phyloP scores from a whole-genome alignment of 345 rosid species.

The Camelina hispida region DNA sequence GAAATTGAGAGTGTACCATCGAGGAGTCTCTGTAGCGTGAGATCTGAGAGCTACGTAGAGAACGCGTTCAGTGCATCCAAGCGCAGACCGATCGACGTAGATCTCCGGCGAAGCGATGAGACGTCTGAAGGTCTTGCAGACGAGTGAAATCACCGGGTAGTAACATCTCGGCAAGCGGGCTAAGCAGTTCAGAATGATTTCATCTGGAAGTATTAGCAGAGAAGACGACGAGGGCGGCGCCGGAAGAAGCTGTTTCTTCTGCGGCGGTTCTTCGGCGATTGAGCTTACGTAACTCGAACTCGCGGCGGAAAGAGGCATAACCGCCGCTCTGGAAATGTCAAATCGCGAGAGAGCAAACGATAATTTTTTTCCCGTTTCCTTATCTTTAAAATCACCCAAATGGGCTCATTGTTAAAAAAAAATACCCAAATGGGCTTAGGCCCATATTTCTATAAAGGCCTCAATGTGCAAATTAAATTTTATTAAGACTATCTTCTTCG shows the following conservation, averaged over 20 bases:
- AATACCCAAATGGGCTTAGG: conserved; percentile 14
- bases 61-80: neutral
- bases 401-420: too few relatives aligned
- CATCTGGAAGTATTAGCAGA: neutral
- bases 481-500: neutral
- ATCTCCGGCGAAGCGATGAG: conserved; percentile 35
- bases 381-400: neutral
- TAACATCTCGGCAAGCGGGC: conserved; percentile 35
- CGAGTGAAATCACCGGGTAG: conserved; percentile 33
- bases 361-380: neutral
- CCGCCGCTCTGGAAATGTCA: neutral
- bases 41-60: conserved; percentile 26
- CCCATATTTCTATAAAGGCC: neutral
- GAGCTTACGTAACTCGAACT: neutral
- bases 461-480: neutral
- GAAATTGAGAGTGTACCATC: conserved; percentile 33
- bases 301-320: conserved; percentile 9
- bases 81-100: conserved; percentile 8
- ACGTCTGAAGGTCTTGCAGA: conserved; percentile 18
- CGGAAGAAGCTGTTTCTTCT: neutral
- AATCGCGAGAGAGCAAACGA: neutral
- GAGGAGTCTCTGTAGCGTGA: conserved; percentile 15
- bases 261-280: conserved; percentile 15
- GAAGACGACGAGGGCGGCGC: neutral
- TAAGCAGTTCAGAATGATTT: conserved; percentile 1